Conservation (phyloP, 257 asterid genomes). For the Knoxia roxburghii region DNA sequence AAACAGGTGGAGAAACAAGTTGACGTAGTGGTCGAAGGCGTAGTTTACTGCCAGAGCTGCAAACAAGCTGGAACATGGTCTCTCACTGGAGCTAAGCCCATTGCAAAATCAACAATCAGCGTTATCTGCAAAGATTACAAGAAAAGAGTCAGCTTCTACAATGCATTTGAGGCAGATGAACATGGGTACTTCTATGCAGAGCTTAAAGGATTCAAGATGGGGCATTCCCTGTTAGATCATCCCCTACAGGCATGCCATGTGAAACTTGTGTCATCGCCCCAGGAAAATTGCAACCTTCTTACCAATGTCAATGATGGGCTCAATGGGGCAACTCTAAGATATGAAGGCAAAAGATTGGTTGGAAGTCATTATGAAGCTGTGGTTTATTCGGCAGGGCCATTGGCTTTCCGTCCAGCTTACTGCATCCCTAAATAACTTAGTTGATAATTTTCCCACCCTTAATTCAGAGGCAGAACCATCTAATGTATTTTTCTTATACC, state of each 20-base stretch:
- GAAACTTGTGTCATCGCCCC: conserved; percentile 68
- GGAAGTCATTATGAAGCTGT: conserved; percentile 55
- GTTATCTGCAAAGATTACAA: conserved; percentile 79
- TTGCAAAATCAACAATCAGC: conserved; percentile 46
- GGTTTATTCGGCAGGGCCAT: conserved; percentile 60
- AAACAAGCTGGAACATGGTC: conserved; percentile 51
- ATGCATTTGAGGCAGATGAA: conserved; percentile 51
- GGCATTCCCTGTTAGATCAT: conserved; percentile 67
- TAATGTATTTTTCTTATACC: conserved; percentile 2
- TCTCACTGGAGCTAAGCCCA: conserved; percentile 49
- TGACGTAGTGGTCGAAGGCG: conserved; percentile 74
- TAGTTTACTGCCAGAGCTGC: conserved; percentile 79
- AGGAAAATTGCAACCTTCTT: conserved; percentile 41
- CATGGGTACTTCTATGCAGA: conserved; percentile 70
- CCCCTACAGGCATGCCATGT: conserved; percentile 81
- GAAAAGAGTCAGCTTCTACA: conserved; percentile 59
- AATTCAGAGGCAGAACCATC: conserved; percentile 11
- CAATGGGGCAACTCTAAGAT: conserved; percentile 61
- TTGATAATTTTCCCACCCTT: conserved; percentile 4
- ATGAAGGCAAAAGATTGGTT: conserved; percentile 48
- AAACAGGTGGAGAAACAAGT: conserved; percentile 29
- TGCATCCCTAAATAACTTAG: conserved; percentile 39
- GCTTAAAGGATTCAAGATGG: conserved; percentile 71
- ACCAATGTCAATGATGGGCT: conserved; percentile 76
- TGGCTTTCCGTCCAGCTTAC: conserved; percentile 72